Evolutionary conservation across 2,329 filamentous ascomycete species (phyloP), one percentile per base, ranked within the genome.

Genomic region (Conoideocrella luteorostrata): DNA sequence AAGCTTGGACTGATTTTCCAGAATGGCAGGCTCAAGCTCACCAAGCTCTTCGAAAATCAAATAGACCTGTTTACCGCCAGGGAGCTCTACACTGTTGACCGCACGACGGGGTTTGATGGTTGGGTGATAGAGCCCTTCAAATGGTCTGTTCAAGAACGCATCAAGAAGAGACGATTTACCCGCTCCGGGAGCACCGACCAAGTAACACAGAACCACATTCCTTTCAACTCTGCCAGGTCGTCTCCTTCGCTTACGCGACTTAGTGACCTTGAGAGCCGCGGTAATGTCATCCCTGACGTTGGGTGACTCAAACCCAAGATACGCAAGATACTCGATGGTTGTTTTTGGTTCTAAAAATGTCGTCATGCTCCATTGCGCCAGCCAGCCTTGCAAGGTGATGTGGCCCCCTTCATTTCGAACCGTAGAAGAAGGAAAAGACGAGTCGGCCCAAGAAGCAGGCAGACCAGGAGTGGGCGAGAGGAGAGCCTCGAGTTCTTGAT

Each of bases 321-420:
- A 96, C 3, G 93, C 93, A 3, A 98, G 80, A 61, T 98, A 98
- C 55, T 94, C 90, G 4, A 98, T 75, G 1, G 93, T 97, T 1
- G 88, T 96, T 60, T 93, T 94, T 11, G 93, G 91, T 45, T 94
- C 90, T 47, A 94, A 81, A 56, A 97, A 98, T 0, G 93, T 98
- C 1, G 93, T 98, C 93, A 98, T 98, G 61, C 90, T 96, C 93
- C 93, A 98, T 57, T 98, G 93, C 4, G 93, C 93, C 29, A 98
- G 78, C 93, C 93, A 98, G 2, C 93, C 93, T 63, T 98, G 93
- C 4, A 98, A 72, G 1, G 93, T 98, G 49, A 98, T 90, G 61
- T 97, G 81, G 0, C 93, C 93, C 7, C 88, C 88, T 65, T 98
- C 93, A 59, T 96, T 97, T 33, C 88, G 84, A 15, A 97, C 91